These are phyloP conservation scores for Salinomyces thailandicus DNA, from an alignment of 2,329 filamentous ascomycete genomes.

Conservation along the genomic window DNA sequence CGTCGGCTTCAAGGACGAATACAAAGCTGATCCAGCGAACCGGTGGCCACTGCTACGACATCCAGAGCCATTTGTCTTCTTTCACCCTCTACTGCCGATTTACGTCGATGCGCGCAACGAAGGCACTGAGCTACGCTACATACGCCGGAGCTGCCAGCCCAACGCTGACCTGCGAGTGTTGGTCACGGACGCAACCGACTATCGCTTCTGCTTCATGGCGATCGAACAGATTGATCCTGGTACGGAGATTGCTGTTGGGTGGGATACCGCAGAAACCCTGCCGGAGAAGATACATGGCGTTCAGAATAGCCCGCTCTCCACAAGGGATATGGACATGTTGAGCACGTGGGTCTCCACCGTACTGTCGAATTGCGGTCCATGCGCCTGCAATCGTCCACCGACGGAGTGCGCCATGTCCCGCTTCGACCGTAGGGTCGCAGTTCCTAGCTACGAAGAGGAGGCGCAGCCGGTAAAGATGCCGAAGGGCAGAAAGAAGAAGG, in stretches of 20 bases:
- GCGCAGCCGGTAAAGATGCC: slow-evolving; percentile 22
- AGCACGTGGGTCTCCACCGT: slow-evolving; percentile 58
- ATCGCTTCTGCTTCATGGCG: slow-evolving; percentile 87
- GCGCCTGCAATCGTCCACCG: slow-evolving; percentile 51
- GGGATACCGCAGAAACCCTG: slow-evolving; percentile 37
- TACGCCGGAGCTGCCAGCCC: slow-evolving; percentile 82
- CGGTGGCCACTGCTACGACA: slow-evolving; percentile 39
- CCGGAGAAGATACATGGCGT: slow-evolving; percentile 11
- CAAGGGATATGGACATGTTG: slow-evolving; percentile 27
- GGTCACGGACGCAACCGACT: slow-evolving; percentile 65
- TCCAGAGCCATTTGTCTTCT: slow-evolving; percentile 45
- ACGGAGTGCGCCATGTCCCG: slow-evolving; percentile 26
- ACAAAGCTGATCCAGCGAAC: slow-evolving; percentile 35
- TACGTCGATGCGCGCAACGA: slow-evolving; percentile 87
- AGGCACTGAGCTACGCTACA: slow-evolving; percentile 75
- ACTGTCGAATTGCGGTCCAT: slow-evolving; percentile 68
- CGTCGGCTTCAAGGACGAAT: slow-evolving; percentile 39
- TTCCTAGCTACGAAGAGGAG: slow-evolving; percentile 9
- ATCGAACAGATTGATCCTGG: slow-evolving; percentile 63
- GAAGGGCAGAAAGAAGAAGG: slow-evolving; percentile 42
- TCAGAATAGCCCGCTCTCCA: slow-evolving; percentile 11
- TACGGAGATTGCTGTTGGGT: slow-evolving; percentile 58
- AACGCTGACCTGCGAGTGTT: slow-evolving; percentile 85
- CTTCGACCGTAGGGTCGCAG: slow-evolving; percentile 23
- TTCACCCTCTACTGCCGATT: slow-evolving; percentile 77